These are phyloP conservation scores for Reutealis trisperma DNA, from an alignment of 345 rosid species.

Conservation along the genomic window DNA sequence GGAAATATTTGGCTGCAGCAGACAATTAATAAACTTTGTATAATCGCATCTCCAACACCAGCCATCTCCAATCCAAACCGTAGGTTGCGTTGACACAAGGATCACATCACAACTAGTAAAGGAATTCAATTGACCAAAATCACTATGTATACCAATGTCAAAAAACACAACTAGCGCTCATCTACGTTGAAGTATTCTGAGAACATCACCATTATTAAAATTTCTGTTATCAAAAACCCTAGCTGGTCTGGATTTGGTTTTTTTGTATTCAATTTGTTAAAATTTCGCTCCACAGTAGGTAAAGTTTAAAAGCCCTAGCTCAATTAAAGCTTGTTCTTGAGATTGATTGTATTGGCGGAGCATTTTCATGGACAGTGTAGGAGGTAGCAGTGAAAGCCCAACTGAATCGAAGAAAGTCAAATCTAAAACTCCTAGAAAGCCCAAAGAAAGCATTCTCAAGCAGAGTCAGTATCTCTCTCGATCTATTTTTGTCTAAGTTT, in stretches of 20 bases:
- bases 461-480: slow-evolving; percentile 53
- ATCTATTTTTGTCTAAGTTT: slow-evolving; percentile 2
- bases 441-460: slow-evolving; percentile 79
- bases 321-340: background rate
- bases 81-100: background rate
- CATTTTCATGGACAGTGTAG: slow-evolving; percentile 41
- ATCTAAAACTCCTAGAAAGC: slow-evolving; percentile 53
- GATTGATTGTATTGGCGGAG: background rate
- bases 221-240: background rate
- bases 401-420: slow-evolving; percentile 58
- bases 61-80: background rate
- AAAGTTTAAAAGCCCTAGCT: background rate
- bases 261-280: background rate
- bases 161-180: background rate
- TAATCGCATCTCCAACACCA: background rate
- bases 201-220: background rate
- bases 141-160: background rate
- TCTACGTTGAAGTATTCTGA: background rate
- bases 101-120: background rate
- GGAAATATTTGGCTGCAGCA: background rate
- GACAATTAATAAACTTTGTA: background rate
- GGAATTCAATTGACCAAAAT: too few relatives aligned
- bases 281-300: background rate
- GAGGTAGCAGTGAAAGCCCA: slow-evolving; percentile 43
- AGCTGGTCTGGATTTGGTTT: background rate